Evolutionary conservation across 139 green algal species (phyloP), one percentile per base, ranked within the genome.

Genomic region (Closterium sp.): DNA sequence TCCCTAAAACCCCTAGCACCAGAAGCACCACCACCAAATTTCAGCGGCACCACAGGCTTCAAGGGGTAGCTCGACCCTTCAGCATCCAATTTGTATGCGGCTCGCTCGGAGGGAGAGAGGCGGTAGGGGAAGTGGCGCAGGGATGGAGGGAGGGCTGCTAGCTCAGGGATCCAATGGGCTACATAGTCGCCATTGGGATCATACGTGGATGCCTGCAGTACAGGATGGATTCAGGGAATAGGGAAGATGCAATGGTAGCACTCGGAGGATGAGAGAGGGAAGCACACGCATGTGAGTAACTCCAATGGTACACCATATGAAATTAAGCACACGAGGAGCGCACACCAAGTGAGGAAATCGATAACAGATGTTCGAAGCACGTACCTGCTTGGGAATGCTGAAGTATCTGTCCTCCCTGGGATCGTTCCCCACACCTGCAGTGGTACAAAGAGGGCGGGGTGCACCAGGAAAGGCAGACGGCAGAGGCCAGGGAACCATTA

Each of bases 121-220:
- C 92, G 90, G 95, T 96, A 97, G 22, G 98, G 98, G 94, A 98
- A 96, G 90, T 98, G 96, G 28, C 98, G 96, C 27, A 93, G 84
- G 24, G 85, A 31, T 0, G 92, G 62, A 0, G 97, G 96, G 87
- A 99, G 96, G 1, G 96, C 95, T 2, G 70, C 85, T 29, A 99
- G 95, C 96, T 99, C 98, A 9, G 98, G 98, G 10, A 98, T 86
- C 98, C 98, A 99, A 28, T 95, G 94, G 22, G 95, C 93, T 30
- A 99, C 96, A 95, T 99, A 99, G 19, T 97, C 95, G 3, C 98
- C 98, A 11, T 97, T 70, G n/a, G 94, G 89, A 90, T 99, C 97
- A 88, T 99, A 98, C 94, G 97, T 95, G 22, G 73, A 34, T 6
- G 89, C 92, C 92, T 93, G 86, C 11, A 79, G 4, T 79, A 50